These are phyloP conservation scores for Verticillium albo-atrum DNA, from an alignment of 2,329 filamentous ascomycete genomes.

Conservation along the genomic window DNA sequence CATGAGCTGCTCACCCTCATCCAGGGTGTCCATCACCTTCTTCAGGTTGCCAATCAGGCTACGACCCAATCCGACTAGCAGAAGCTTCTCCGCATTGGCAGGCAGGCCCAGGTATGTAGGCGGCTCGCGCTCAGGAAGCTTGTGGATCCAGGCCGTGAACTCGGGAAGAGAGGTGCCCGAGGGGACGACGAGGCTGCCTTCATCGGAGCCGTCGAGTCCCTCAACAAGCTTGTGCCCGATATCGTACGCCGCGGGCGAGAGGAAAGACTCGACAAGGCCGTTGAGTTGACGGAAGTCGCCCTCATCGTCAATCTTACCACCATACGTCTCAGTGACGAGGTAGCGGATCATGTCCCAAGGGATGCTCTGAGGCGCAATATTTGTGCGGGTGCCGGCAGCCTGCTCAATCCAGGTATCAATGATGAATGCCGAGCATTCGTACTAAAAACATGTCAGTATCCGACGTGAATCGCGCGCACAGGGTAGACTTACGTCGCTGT, in stretches of 20 bases:
- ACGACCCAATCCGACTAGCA: slow-evolving; percentile 82
- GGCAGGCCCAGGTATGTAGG: slow-evolving; percentile 92
- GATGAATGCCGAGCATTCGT: slow-evolving; percentile 94
- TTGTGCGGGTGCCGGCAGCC: slow-evolving; percentile 78
- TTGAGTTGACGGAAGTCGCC: slow-evolving; percentile 73
- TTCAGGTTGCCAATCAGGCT: slow-evolving; percentile 81
- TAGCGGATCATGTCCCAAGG: slow-evolving; percentile 95
- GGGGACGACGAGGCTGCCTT: slow-evolving; percentile 67
- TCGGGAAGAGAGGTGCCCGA: slow-evolving; percentile 77
- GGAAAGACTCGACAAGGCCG: slow-evolving; percentile 68
- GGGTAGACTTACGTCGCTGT: slow-evolving; percentile 78
- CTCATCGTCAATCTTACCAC: slow-evolving; percentile 93
- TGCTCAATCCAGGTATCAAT: slow-evolving; percentile 91
- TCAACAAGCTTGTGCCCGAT: slow-evolving; percentile 86
- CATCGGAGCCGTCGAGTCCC: slow-evolving; percentile 52
- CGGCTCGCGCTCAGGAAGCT: slow-evolving; percentile 88
- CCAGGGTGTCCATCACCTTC: slow-evolving; percentile 80
- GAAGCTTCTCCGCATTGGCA: slow-evolving; percentile 91
- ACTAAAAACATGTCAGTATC: slow-evolving; percentile 46
- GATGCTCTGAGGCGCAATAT: slow-evolving; percentile 88
- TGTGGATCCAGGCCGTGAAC: slow-evolving; percentile 88
- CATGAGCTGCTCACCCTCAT: slow-evolving; percentile 91
- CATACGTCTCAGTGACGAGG: slow-evolving; percentile 90
- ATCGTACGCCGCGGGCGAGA: slow-evolving; percentile 88
- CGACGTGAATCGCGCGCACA: background rate